Percentiles rank a stretch among this genome's conserved stretches.
Conservation (phyloP, 1,139 yeast species). For the Sugiyamaella sp. region DNA sequence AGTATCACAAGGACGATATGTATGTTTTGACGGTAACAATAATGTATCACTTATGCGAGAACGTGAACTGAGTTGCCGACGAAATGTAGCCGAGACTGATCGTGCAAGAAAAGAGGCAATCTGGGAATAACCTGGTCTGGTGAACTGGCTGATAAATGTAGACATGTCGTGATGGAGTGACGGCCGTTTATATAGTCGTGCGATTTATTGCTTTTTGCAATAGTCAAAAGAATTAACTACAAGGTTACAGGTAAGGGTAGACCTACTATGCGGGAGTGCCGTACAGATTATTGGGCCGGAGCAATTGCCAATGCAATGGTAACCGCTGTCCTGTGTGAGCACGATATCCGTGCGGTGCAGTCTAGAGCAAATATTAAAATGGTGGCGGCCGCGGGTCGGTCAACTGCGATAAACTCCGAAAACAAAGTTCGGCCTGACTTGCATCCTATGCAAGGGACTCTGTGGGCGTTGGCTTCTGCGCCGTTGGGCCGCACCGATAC, state of each 20-base stretch:
- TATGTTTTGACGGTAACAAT: slow-evolving; percentile 8
- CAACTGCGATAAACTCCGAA: no score
- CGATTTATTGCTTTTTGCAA: not conserved
- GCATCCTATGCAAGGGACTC: not conserved
- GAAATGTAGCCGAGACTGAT: not conserved
- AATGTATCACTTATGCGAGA: slow-evolving; percentile 5
- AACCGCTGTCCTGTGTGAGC: no score
- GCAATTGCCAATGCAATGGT: no score
- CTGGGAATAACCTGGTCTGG: not conserved
- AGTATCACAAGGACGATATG: not conserved
- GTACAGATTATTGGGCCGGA: no score
- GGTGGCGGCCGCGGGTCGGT: not conserved
- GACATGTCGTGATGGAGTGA: not conserved
- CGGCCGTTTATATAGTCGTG: not conserved
- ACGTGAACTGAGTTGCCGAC: not conserved
- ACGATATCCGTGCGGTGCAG: no score
- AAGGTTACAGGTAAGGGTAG: slow-evolving; percentile 5
- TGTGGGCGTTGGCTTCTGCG: not conserved
- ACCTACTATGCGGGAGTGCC: no score
- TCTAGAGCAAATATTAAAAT: no score
- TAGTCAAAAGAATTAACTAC: no score
- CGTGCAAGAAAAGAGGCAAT: not conserved
- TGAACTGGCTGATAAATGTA: not conserved
- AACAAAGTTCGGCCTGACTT: not conserved
- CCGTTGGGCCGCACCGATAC: slow-evolving; percentile 19